phyloP scores from a whole-genome alignment of 139 green algal genomes.

The Auxenochlorella protothecoides region DNA sequence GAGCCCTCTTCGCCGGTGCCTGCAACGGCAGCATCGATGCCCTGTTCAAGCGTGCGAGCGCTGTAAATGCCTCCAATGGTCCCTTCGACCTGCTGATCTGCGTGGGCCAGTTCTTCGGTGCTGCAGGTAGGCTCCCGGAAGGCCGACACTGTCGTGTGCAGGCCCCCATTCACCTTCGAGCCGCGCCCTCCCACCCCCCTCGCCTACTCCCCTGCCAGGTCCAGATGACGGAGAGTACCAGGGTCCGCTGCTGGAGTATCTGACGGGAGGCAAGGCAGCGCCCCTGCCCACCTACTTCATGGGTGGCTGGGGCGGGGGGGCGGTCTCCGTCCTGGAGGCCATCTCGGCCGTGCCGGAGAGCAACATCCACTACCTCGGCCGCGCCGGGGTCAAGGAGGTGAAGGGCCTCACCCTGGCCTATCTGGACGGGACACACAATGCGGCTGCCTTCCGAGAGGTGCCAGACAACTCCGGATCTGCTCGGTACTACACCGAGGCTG shows the following conservation, averaged over 20 bases:
- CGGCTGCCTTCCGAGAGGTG: slow-evolving; percentile 15
- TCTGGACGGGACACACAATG: slow-evolving; percentile 64
- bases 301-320: slow-evolving; percentile 39
- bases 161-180: background rate
- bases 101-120: slow-evolving; percentile 42
- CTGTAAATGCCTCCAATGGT: slow-evolving; percentile 46
- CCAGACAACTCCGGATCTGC: too few relatives aligned
- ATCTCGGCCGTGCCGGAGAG: slow-evolving; percentile 12
- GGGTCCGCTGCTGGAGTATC: slow-evolving; percentile 35
- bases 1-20: slow-evolving; percentile 47
- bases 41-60: slow-evolving; percentile 42
- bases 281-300: slow-evolving; percentile 67
- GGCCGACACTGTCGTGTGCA: background rate
- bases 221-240: slow-evolving; percentile 23
- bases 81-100: slow-evolving; percentile 57
- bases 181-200: background rate
- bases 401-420: slow-evolving; percentile 62
- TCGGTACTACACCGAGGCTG: slow-evolving; percentile 39
- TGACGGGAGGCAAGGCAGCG: slow-evolving; percentile 29
- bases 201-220: slow-evolving; percentile 5
- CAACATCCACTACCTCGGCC: slow-evolving; percentile 54
- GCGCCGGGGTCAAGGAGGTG: slow-evolving; percentile 42
- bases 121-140: slow-evolving; percentile 15
- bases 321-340: too few relatives aligned
- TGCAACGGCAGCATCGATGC: slow-evolving; percentile 28